These are phyloP conservation scores for Bruguiera gymnorhiza DNA, from an alignment of 345 rosid genomes.

Conservation along the genomic window DNA sequence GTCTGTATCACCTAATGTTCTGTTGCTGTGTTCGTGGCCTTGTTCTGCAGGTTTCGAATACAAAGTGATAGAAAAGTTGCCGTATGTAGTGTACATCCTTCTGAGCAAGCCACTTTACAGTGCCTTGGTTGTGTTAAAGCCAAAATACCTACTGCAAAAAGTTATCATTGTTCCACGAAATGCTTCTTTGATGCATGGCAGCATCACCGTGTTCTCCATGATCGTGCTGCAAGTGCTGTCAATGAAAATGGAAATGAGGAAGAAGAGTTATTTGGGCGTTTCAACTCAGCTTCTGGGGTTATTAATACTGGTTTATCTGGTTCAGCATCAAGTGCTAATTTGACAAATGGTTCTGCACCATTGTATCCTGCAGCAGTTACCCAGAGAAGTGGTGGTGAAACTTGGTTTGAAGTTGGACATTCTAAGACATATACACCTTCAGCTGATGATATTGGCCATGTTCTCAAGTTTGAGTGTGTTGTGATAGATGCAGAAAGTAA, in stretches of 20 bases:
- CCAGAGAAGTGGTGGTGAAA: conserved; percentile 82
- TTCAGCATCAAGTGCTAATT: conserved; percentile 57
- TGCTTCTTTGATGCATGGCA: conserved; percentile 98
- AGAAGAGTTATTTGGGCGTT: conserved; percentile 83
- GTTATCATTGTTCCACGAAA: conserved; percentile 91
- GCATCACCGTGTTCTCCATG: conserved; percentile 93
- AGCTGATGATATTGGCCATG: conserved; percentile 87
- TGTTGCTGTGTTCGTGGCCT: conserved; percentile 6
- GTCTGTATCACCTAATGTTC: background rate
- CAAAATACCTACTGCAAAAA: conserved; percentile 74
- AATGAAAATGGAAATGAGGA: conserved; percentile 84
- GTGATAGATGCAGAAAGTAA: conserved; percentile 81
- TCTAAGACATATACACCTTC: conserved; percentile 91
- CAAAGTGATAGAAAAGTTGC: conserved; percentile 89
- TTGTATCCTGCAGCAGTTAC: conserved; percentile 62
- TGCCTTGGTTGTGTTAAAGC: conserved; percentile 88
- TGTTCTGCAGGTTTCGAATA: conserved; percentile 71
- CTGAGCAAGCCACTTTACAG: conserved; percentile 83
- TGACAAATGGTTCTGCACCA: conserved; percentile 71
- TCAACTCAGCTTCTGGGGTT: conserved; percentile 73
- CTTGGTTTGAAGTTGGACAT: conserved; percentile 92
- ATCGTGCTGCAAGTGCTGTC: conserved; percentile 81
- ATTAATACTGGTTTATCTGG: conserved; percentile 55
- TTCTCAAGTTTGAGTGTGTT: conserved; percentile 90
- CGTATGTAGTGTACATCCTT: conserved; percentile 86